Evolutionary conservation across 2,329 filamentous ascomycete species (phyloP).

Genomic region (Curvularia hawaiiensis): DNA sequence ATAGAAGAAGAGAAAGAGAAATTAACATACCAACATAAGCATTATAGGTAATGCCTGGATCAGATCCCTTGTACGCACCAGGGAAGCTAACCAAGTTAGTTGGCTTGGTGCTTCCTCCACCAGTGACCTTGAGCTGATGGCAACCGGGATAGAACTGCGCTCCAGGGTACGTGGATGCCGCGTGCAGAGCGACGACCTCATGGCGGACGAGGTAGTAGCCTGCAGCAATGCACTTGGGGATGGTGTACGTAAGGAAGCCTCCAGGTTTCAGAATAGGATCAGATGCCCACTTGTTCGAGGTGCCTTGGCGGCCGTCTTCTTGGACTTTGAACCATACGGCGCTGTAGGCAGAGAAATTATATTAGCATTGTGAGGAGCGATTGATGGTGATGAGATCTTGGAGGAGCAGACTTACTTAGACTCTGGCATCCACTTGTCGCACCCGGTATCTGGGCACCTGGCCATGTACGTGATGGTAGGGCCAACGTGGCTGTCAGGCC

Average conservation of each 20-base stretch:
- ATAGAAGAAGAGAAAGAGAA: not conserved
- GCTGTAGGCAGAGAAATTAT: constrained; percentile 10
- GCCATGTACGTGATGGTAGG: constrained; percentile 66
- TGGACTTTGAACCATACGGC: constrained; percentile 64
- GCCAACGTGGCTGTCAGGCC: constrained; percentile 57
- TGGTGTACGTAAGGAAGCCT: constrained; percentile 57
- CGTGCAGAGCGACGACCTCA: constrained; percentile 62
- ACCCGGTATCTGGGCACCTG: constrained; percentile 58
- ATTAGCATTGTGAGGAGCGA: not conserved
- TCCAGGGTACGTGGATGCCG: constrained; percentile 56
- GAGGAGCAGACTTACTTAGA: constrained; percentile 34
- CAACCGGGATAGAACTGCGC: constrained; percentile 64
- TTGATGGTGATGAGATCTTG: not conserved
- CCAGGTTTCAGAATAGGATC: constrained; percentile 53
- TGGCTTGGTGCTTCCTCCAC: constrained; percentile 53
- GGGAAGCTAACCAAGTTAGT: constrained; percentile 57
- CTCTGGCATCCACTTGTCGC: constrained; percentile 56
- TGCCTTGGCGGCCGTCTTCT: constrained; percentile 57
- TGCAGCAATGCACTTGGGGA: constrained; percentile 58
- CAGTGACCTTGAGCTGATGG: constrained; percentile 62
- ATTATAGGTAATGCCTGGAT: constrained; percentile 60
- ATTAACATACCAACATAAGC: constrained; percentile 51
- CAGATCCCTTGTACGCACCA: constrained; percentile 57
- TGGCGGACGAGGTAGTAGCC: constrained; percentile 65
- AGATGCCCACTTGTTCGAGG: constrained; percentile 56